Evolutionary conservation across 352 stramenopile species (phyloP).

Genomic region (Phytophthora idaei): DNA sequence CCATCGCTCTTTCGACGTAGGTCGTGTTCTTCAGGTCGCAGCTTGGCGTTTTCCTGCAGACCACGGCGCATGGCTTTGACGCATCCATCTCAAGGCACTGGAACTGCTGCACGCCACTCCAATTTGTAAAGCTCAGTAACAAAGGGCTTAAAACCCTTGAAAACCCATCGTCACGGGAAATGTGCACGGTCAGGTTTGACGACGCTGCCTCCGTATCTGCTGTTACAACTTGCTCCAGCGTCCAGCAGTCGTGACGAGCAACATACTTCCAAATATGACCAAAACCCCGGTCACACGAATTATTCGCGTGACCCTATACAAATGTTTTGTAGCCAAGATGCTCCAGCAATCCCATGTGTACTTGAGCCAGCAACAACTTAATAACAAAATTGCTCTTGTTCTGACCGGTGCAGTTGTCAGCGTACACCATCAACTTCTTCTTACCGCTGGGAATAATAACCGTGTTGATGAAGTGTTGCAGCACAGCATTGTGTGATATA

Average conservation of each 20-base stretch:
- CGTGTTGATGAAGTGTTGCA: background rate
- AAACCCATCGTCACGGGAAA: background rate
- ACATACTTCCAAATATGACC: background rate
- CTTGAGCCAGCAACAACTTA: conserved; percentile 15
- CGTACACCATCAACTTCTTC: background rate
- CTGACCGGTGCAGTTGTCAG: background rate
- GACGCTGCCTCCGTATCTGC: no score
- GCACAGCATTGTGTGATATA: no score
- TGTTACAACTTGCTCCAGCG: background rate
- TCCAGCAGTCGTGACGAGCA: background rate
- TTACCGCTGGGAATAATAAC: background rate
- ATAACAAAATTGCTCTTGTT: conserved; percentile 10
- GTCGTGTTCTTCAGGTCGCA: background rate
- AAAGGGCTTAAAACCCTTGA: background rate
- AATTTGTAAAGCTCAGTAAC: background rate
- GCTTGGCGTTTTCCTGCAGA: background rate
- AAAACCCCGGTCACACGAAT: background rate
- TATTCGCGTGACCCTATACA: background rate
- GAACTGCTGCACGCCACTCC: background rate
- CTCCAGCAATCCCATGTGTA: conserved; percentile 2
- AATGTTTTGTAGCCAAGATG: background rate
- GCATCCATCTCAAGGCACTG: conserved; percentile 9
- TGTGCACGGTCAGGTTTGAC: background rate
- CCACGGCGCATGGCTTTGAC: background rate
- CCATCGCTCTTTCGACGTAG: conserved; percentile 12